Conservation (phyloP, 768 basidiomycete genomes). For the Termitomyces sp. region DNA sequence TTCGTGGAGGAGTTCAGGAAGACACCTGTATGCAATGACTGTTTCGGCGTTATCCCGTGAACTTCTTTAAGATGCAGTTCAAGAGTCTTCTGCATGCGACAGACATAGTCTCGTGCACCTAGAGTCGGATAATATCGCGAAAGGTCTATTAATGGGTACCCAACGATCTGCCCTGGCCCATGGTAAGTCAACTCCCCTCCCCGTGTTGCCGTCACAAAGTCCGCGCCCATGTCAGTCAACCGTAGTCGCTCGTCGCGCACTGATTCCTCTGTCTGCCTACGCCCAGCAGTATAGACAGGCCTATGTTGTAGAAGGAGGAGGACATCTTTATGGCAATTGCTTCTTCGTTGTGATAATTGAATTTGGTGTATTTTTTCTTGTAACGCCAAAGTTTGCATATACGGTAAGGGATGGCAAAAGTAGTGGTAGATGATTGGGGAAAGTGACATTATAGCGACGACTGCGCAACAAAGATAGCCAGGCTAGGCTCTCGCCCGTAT, state of each 20-base stretch:
- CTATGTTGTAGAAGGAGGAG: constrained; percentile 83
- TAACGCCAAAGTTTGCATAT: constrained; percentile 57
- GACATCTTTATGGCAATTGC: constrained; percentile 47
- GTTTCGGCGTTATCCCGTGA: constrained; percentile 50
- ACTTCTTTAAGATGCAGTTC: constrained; percentile 53
- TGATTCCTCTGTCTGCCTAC: constrained; percentile 67
- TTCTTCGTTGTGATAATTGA: constrained; percentile 48
- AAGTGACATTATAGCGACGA: constrained; percentile 26
- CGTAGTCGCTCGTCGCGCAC: constrained; percentile 54
- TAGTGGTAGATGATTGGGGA: constrained; percentile 74
- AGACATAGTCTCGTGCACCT: constrained; percentile 79
- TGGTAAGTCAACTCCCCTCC: constrained; percentile 97
- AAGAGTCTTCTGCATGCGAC: constrained; percentile 70
- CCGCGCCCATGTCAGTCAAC: constrained; percentile 76
- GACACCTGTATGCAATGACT: constrained; percentile 85
- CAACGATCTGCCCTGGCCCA: constrained; percentile 95
- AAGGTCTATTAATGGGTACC: constrained; percentile 91
- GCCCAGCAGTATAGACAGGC: constrained; percentile 94
- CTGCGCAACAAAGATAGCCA: background rate
- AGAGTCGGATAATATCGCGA: constrained; percentile 68
- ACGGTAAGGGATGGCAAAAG: constrained; percentile 77
- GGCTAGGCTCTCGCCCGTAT: background rate
- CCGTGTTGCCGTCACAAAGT: constrained; percentile 75
- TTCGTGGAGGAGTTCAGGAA: constrained; percentile 81
- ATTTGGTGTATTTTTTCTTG: constrained; percentile 68